phyloP scores from a whole-genome alignment of 2,329 filamentous ascomycete genomes.

The Aspergillus intermedius region DNA sequence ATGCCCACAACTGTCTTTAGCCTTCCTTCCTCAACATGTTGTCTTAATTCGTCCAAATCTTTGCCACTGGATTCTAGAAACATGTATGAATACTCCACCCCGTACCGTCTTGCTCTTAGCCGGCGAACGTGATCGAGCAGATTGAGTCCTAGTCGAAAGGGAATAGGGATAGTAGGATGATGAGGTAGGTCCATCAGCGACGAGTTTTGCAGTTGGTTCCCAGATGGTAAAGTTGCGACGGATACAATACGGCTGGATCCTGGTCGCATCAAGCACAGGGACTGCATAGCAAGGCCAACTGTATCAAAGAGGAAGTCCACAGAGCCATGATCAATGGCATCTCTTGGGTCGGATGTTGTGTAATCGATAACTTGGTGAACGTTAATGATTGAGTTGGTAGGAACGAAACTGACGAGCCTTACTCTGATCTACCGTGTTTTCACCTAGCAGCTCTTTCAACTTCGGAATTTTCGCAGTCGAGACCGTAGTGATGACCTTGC shows the following conservation, averaged over 20 bases:
- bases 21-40: slow-evolving; percentile 38
- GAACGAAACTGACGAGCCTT: neutral
- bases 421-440: slow-evolving; percentile 43
- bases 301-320: slow-evolving; percentile 51
- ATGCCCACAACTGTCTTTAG: slow-evolving; percentile 40
- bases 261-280: slow-evolving; percentile 40
- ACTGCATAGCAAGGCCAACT: slow-evolving; percentile 34
- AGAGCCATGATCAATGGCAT: slow-evolving; percentile 34
- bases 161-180: slow-evolving; percentile 19
- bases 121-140: slow-evolving; percentile 32
- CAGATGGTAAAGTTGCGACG: slow-evolving; percentile 32
- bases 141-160: slow-evolving; percentile 22
- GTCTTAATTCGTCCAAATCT: slow-evolving; percentile 39
- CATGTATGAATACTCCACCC: slow-evolving; percentile 40
- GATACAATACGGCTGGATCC: slow-evolving; percentile 31
- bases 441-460: slow-evolving; percentile 38
- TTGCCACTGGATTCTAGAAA: slow-evolving; percentile 38
- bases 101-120: slow-evolving; percentile 41
- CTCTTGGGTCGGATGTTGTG: slow-evolving; percentile 33
- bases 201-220: slow-evolving; percentile 27
- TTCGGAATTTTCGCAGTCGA: slow-evolving; percentile 47
- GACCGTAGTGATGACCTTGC: slow-evolving; percentile 46
- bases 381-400: neutral
- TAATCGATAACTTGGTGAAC: slow-evolving; percentile 45
- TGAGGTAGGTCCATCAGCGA: slow-evolving; percentile 20